Percentiles rank a stretch among this genome's conserved stretches.
These are phyloP conservation scores for Panaeolus papilionaceus DNA, from an alignment of 768 basidiomycete species.

Conservation along the genomic window DNA sequence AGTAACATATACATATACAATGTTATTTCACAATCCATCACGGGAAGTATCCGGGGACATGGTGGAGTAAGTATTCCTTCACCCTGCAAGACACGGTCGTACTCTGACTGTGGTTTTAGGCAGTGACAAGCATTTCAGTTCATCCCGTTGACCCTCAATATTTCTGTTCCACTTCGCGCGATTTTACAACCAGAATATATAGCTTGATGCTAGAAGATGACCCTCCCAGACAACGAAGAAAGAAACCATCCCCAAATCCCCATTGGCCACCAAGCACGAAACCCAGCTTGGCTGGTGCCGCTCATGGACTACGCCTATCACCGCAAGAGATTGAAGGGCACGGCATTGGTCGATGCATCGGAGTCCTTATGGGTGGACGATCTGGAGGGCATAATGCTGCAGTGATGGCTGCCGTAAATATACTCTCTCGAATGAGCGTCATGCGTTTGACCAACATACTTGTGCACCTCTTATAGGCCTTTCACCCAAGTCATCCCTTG, in stretches of 20 bases:
- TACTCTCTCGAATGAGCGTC: background rate
- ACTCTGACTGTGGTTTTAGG: conserved; percentile 35
- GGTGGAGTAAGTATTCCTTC: conserved; percentile 61
- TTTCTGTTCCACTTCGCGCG: conserved; percentile 75
- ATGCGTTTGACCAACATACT: background rate
- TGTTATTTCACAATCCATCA: conserved; percentile 42
- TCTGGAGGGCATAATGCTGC: conserved; percentile 78
- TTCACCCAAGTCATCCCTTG: conserved; percentile 67
- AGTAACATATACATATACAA: conserved; percentile 65
- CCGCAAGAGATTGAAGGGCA: conserved; percentile 63
- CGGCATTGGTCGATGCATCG: conserved; percentile 68
- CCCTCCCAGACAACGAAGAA: conserved; percentile 17
- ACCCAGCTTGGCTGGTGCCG: conserved; percentile 66
- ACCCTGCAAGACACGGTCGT: conserved; percentile 8
- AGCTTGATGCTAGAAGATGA: conserved; percentile 49
- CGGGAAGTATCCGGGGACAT: conserved; percentile 68
- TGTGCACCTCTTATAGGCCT: conserved; percentile 52
- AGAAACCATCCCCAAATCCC: conserved; percentile 47
- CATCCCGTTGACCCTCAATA: conserved; percentile 65
- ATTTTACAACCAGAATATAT: conserved; percentile 74
- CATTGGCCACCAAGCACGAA: conserved; percentile 58
- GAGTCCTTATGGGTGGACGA: conserved; percentile 70
- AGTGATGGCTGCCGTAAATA: conserved; percentile 66
- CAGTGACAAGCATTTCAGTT: conserved; percentile 72
- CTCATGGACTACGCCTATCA: conserved; percentile 71